Evolutionary conservation across 352 stramenopile species (phyloP).

Genomic region (Thraustotheca clavata): DNA sequence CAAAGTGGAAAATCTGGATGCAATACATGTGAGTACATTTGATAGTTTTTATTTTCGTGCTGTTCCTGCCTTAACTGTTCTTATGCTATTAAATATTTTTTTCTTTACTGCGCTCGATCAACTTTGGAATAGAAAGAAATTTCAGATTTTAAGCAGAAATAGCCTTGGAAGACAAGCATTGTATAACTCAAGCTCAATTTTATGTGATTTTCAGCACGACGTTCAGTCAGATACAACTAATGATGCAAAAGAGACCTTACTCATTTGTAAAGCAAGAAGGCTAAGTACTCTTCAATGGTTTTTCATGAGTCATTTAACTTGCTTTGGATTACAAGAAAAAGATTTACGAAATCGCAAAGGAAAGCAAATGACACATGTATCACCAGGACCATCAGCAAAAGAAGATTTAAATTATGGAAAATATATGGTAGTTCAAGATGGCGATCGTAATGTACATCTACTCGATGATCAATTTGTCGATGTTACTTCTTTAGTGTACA

Average conservation of each 20-base stretch:
- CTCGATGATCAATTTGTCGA: background rate
- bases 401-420: too few relatives aligned
- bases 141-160: background rate
- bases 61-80: background rate
- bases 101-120: background rate
- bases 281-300: constrained; percentile 19
- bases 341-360: background rate
- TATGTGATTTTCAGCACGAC: background rate
- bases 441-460: background rate
- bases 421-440: constrained; percentile 6
- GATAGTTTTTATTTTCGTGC: constrained; percentile 3
- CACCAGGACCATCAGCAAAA: background rate
- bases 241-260: background rate
- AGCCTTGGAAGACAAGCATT: constrained; percentile 3
- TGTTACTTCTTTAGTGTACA: background rate
- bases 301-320: constrained; percentile 8
- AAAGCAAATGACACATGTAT: background rate
- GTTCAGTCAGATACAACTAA: background rate
- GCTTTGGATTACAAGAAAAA: constrained; percentile 17
- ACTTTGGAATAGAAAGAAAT: background rate
- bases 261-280: background rate
- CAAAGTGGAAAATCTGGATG: background rate
- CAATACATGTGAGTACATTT: background rate
- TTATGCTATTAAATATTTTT: constrained; percentile 9
- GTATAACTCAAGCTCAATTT: constrained; percentile 11